Evolutionary conservation across 2,329 filamentous ascomycete species (phyloP), one percentile per base, ranked within the genome.

Genomic region (Fusarium graminum): DNA sequence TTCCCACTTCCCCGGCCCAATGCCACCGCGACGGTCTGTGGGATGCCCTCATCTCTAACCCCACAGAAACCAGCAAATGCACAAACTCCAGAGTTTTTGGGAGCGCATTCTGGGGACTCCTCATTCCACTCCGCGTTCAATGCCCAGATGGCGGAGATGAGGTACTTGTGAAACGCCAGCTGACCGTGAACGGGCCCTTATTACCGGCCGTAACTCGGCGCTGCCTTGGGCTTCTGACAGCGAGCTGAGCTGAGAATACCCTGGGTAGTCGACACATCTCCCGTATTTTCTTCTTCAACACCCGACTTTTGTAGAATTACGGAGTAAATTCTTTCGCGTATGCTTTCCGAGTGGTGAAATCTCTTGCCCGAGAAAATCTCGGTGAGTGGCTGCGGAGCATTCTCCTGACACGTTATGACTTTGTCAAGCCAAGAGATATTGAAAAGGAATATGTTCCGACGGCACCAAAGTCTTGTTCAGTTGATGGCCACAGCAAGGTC

Each of bases 181-280:
- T 67, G 64, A 50, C 54, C 39, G 52, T 22, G 60, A 58, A 67
- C 55, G 65, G 64, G 47, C 54, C 64, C 43, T 62, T 45, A 36
- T 30, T 22, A 25, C 22, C 65, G 65, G 64, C 59, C 40, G 47
- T 65, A 67, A 67, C 39, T 67, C 65, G 65, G 65, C 52, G 65
- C 40, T 60, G 56, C 47, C 45, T 36, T 19, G 38, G 39, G 22
- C 30, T 36, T 39, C 43, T 38, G 36, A 47, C 57, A 44, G 36
- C n/a, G 19, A 49, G 26, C n/a, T 47, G 42, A 56, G 26, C n/a
- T 45, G 47, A 34, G 26, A 44, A 19, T 49, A 42, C 46, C 63
- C 40, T 52, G 47, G 36, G 38, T 43, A 43, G 22, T 45, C n/a
- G 41, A 52, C 28, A 51, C 17, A 41, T 61, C 63, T 66, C 54